These are phyloP conservation scores for Cochlearia excelsa DNA, from an alignment of 345 rosid genomes.

Conservation along the genomic window DNA sequence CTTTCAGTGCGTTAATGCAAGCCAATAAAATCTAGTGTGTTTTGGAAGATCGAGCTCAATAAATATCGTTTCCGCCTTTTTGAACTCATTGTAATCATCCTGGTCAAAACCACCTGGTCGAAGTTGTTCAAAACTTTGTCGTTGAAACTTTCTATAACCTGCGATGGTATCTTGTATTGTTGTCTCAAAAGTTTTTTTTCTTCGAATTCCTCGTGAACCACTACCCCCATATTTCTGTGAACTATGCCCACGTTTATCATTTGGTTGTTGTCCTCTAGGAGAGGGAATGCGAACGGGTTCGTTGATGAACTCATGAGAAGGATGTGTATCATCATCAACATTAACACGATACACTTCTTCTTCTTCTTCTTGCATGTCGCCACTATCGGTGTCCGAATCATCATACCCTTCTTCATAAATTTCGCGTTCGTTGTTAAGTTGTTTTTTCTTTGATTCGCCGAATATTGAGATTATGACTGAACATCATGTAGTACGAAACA, in stretches of 20 bases:
- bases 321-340: not conserved
- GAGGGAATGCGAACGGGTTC: too few relatives aligned
- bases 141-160: not conserved
- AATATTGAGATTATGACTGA: not conserved
- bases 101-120: not conserved
- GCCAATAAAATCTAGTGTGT: not conserved
- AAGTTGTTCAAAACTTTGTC: not conserved
- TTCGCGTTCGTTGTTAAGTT: not conserved
- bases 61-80: not conserved
- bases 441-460: not conserved
- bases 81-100: not conserved
- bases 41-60: not conserved
- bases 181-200: not conserved
- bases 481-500: not conserved
- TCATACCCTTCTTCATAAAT: not conserved
- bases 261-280: not conserved
- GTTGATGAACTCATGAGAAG: not conserved
- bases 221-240: not conserved
- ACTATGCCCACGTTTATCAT: too few relatives aligned
- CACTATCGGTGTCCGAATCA: not conserved
- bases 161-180: not conserved
- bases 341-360: not conserved
- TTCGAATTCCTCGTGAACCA: not conserved
- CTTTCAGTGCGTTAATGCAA: not conserved
- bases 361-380: not conserved